Conservation (phyloP, 495 filamentous ascomycete species). For the Pseudevernia furfuracea region DNA sequence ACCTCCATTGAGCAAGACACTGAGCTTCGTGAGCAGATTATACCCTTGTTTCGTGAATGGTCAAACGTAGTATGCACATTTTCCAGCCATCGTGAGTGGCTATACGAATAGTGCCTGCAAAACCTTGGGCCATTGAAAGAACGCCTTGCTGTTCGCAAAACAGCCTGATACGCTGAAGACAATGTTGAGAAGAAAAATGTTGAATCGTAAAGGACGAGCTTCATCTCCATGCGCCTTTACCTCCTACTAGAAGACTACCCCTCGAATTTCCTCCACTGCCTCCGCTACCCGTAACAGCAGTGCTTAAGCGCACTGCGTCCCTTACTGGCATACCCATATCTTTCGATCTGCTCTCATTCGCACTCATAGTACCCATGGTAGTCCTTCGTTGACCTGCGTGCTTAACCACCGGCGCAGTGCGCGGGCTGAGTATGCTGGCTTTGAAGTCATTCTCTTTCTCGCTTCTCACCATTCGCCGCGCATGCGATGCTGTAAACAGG, state of each 20-base stretch:
- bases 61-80: background rate
- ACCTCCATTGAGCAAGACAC: background rate
- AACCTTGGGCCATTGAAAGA: background rate
- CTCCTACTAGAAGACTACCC: conserved; percentile 23
- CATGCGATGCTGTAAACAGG: conserved; percentile 63
- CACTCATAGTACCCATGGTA: conserved; percentile 34
- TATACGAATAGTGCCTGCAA: background rate
- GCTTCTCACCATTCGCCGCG: conserved; percentile 61
- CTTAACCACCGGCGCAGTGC: conserved; percentile 60
- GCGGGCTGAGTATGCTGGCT: conserved; percentile 55
- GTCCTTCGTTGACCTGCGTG: conserved; percentile 42
- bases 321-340: conserved; percentile 38
- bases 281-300: conserved; percentile 23
- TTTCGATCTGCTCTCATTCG: conserved; percentile 37
- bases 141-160: conserved; percentile 13
- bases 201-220: too few species aligned
- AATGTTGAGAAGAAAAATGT: background rate
- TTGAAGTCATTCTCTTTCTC: conserved; percentile 52
- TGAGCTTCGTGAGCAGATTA: background rate
- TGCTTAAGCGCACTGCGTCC: conserved; percentile 42
- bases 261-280: conserved; percentile 21
- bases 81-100: background rate
- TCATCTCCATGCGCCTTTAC: conserved; percentile 27
- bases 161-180: background rate
- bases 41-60: background rate